These are phyloP conservation scores for Metarhizium brunneum DNA, from an alignment of 2,329 filamentous ascomycete species.

Conservation along the genomic window DNA sequence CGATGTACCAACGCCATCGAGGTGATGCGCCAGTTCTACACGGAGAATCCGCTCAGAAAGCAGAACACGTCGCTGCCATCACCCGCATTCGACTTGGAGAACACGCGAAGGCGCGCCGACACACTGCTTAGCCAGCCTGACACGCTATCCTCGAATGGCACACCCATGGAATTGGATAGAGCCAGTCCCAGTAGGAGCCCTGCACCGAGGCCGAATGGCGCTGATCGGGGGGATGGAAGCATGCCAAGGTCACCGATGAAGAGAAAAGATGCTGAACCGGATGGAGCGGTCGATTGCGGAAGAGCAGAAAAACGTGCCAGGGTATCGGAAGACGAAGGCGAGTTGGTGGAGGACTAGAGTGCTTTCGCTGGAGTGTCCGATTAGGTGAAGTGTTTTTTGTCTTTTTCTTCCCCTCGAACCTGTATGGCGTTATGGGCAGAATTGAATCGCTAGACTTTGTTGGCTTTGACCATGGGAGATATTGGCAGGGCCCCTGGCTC, in stretches of 20 bases:
- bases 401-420: background rate
- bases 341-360: conserved; percentile 28
- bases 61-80: conserved; percentile 44
- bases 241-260: conserved; percentile 28
- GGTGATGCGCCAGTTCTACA: conserved; percentile 62
- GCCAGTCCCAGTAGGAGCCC: conserved; percentile 44
- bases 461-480: background rate
- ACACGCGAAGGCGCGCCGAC: conserved; percentile 42
- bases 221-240: conserved; percentile 15
- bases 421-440: background rate
- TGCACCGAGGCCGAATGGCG: conserved; percentile 28
- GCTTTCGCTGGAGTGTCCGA: background rate
- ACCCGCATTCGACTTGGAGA: conserved; percentile 46
- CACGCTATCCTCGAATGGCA: conserved; percentile 37
- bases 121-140: conserved; percentile 31
- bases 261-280: conserved; percentile 30
- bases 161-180: conserved; percentile 37
- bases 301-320: conserved; percentile 34
- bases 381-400: background rate
- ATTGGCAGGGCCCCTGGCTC: background rate
- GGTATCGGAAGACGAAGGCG: conserved; percentile 39
- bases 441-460: background rate
- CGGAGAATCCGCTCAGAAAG: conserved; percentile 53
- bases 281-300: conserved; percentile 21
- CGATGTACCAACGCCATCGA: conserved; percentile 67